Evolutionary conservation across 371 early-diverging fungal genomes (phyloP), one percentile per base, ranked within the genome.

Genomic region (Syncephalastrum racemosum): DNA sequence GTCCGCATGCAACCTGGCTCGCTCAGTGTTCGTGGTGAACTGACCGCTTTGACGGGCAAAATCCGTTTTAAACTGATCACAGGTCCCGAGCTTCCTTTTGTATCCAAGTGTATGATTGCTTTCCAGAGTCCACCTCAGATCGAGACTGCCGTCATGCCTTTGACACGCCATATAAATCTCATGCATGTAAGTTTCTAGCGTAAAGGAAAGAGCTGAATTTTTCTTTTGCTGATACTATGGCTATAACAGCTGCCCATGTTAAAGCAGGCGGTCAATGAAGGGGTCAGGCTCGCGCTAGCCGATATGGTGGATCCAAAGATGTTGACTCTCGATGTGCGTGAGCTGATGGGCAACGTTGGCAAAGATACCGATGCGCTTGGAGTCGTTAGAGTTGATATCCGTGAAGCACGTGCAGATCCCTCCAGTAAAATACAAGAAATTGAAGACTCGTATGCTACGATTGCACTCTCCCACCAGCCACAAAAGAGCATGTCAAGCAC

Each of bases 251-350:
- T 76, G 0, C 76, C 76, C n/a, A 53, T 67, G 39, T 57, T 76
- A 18, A 76, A 76, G 42, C 59, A 59, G 4, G 42, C 70, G 7
- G 71, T 76, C 15, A 76, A 76, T 48, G 68, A 76, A 61, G 73
- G 71, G 7, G 50, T 76, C 2, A 61, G 63, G 15, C 50, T 73
- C 0, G 76, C 71, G 4, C 61, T 72, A 53, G 71, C 70, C 18
- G 72, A 70, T 46, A 44, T 76, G 20, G 73, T 76, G 0, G 76
- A 76, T 54, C 76, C 76, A 10, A 76, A 71, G 60, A 72, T 70
- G 31, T 57, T 76, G 66, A 76, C 76, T 0, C 41, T 76, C 22
- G 76, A 76, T 53, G 46, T 76, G 0, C 65, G 59, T 24, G 61
- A 68, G 2, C 39, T 76, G 13, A 49, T 76, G 31, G 77, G 71